These are phyloP conservation scores for Sordariomycetes sp. DNA, from an alignment of 2,329 filamentous ascomycete species.

Conservation along the genomic window DNA sequence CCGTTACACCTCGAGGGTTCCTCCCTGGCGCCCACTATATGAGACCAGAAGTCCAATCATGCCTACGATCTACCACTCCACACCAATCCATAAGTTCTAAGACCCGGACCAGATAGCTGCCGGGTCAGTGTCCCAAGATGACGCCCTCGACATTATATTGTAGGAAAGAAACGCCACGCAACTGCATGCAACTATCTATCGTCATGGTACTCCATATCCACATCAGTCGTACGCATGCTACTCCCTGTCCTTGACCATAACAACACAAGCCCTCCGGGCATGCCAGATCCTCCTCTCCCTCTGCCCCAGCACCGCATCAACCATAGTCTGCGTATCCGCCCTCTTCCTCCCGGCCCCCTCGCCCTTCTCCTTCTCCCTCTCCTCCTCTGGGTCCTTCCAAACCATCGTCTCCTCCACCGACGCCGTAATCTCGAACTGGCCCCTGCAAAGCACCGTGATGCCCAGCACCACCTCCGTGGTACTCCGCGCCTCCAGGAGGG, in stretches of 20 bases:
- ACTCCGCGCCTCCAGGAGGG: constrained; percentile 43
- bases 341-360: constrained; percentile 18
- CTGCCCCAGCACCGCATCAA: constrained; percentile 44
- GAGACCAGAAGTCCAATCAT: too few species aligned
- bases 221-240: background rate
- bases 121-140: too few species aligned
- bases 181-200: background rate
- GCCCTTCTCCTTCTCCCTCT: constrained; percentile 12
- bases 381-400: constrained; percentile 20
- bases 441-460: constrained; percentile 62
- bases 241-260: constrained; percentile 26
- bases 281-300: constrained; percentile 54
- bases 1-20: too few species aligned
- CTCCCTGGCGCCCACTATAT: too few species aligned
- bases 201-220: background rate
- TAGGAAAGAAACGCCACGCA: background rate
- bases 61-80: too few species aligned
- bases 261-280: constrained; percentile 39
- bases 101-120: too few species aligned
- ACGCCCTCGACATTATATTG: background rate
- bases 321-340: constrained; percentile 41
- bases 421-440: constrained; percentile 71
- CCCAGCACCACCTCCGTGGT: constrained; percentile 52
- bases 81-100: too few species aligned
- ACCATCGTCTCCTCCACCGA: constrained; percentile 68